Percentiles rank a stretch among this genome's conserved stretches.
Conservation (phyloP, 2,329 filamentous ascomycete species). For the Macrophomina pseudophaseolina region DNA sequence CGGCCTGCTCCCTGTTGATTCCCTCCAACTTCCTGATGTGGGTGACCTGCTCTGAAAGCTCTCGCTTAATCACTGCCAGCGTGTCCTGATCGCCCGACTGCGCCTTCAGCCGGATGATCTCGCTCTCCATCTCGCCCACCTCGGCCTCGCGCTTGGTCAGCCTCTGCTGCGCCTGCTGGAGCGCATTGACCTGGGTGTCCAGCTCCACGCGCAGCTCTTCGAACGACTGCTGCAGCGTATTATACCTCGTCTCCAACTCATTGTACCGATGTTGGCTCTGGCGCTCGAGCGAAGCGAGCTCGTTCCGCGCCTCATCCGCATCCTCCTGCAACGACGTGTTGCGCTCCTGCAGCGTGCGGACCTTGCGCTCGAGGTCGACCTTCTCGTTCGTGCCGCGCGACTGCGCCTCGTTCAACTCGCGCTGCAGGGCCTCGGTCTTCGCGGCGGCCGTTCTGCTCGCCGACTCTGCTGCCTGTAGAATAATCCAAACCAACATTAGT, state of each 20-base stretch:
- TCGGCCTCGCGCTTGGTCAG: constrained; percentile 71
- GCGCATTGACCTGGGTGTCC: constrained; percentile 59
- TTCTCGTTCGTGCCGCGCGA: constrained; percentile 62
- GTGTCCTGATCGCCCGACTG: constrained; percentile 87
- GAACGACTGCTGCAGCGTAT: constrained; percentile 61
- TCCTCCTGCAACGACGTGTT: constrained; percentile 79
- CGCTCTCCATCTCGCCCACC: constrained; percentile 78
- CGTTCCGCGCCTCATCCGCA: constrained; percentile 79
- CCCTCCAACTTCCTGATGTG: constrained; percentile 86
- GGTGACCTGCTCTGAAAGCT: constrained; percentile 88
- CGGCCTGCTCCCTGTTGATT: constrained; percentile 76
- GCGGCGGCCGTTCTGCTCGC: constrained; percentile 56
- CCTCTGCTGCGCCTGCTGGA: constrained; percentile 69
- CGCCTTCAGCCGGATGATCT: constrained; percentile 82
- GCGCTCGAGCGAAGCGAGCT: constrained; percentile 70
- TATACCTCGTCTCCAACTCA: constrained; percentile 66
- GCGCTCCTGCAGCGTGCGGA: constrained; percentile 67
- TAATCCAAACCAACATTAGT: background rate
- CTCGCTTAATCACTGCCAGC: constrained; percentile 80
- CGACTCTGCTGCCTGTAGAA: constrained; percentile 56
- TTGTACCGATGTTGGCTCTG: constrained; percentile 64
- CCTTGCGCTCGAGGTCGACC: constrained; percentile 59
- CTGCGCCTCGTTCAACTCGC: constrained; percentile 61
- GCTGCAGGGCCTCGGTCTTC: constrained; percentile 60
- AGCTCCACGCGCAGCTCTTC: constrained; percentile 66